Evolutionary conservation across 192 early-diverging fungal genomes (phyloP), one percentile per base, ranked within the genome.

Genomic region (Umbelopsis vinacea): DNA sequence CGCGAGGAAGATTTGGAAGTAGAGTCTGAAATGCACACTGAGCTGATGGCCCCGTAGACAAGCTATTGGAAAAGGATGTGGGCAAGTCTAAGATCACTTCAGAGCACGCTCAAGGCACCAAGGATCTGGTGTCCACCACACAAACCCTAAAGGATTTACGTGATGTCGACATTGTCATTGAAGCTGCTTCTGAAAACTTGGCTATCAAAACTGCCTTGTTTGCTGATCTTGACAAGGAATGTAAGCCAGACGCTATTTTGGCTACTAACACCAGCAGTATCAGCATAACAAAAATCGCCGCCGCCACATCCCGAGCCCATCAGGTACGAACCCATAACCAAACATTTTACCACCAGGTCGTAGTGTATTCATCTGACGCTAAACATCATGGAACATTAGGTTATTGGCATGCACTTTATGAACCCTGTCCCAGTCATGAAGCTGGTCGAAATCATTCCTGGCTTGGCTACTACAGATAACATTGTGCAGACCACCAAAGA

Each of bases 351-450:
- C 37, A 67, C 11, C 5, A n/a, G 29, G 29, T 29, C 29, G 29
- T 2, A 17, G 46, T 12, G 0, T 14, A 21, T 22, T 67, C 38
- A 29, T 19, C 4, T 37, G 26, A 29, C 14, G 2, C 26, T n/a
- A 37, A 63, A 4, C 4, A 29, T 6, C 37, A 21, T 22, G 1
- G 22, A 4, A 6, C 6, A 26, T 26, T 74, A 89, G 81, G 95
- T 97, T 46, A 94, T 99, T 81, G 97, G 97, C 33, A 99, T 99
- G 97, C 97, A 99, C 74, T 99, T 99, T 81, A 99, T 99, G 97
- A 99, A 99, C 83, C 90, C 92, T 5, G 95, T 97, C 10, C 95
- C 95, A 6, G 93, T 98, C 48, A 98, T 98, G 97, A 93, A 94
- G 82, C 84, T 97, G 23, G 95, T 97, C 3, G 96, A 99, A 79